These are phyloP conservation scores for Capsicum rhomboideum DNA, from an alignment of 257 asterid species.

Conservation along the genomic window DNA sequence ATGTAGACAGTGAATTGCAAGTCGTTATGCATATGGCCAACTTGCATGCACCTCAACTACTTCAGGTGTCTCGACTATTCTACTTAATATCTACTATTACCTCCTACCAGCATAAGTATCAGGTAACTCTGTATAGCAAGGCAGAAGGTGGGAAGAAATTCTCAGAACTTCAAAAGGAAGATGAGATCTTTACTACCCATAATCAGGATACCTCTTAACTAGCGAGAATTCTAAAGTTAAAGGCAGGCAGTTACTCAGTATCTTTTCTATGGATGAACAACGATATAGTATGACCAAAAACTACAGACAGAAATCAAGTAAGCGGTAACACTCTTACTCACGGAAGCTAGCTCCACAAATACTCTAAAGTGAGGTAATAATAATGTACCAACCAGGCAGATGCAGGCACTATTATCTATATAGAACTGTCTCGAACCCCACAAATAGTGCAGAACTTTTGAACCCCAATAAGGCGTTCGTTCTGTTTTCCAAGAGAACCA, in stretches of 20 bases:
- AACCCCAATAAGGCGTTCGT: background rate
- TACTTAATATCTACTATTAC: background rate
- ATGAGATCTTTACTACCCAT: no score
- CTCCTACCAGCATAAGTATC: background rate
- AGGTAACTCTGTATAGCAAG: background rate
- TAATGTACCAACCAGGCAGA: background rate
- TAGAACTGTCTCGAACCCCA: background rate
- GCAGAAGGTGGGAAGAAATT: background rate
- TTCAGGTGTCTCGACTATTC: background rate
- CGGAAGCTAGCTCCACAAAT: background rate
- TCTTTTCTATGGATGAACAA: background rate
- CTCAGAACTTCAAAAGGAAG: background rate
- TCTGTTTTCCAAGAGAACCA: background rate
- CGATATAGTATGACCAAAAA: background rate
- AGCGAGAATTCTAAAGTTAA: background rate
- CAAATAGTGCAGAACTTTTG: background rate
- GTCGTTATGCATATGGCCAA: background rate
- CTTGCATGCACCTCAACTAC: background rate
- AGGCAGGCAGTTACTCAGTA: background rate
- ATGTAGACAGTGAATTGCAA: background rate
- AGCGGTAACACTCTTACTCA: background rate
- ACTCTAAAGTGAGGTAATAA: background rate
- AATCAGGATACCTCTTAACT: background rate
- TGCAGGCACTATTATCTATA: background rate
- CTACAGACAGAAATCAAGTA: background rate